Evolutionary conservation across 805 yeast genomes (phyloP), one percentile per base, ranked within the genome.

Genomic region (Teunomyces stri): DNA sequence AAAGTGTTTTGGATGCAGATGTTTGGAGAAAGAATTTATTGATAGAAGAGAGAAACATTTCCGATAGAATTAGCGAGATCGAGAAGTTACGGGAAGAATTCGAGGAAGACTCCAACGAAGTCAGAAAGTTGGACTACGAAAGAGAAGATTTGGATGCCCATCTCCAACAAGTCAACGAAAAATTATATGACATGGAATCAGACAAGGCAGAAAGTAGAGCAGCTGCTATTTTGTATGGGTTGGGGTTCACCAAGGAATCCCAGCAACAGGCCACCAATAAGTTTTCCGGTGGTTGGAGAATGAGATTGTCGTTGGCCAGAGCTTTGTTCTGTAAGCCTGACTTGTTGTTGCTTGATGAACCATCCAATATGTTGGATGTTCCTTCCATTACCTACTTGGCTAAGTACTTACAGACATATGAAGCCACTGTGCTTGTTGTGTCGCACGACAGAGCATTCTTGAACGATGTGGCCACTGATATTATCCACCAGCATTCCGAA

Each of bases 241-340:
- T 94, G 52, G 99, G 99, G 47, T 94, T 94, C 75, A 84, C 96
- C 41, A 80, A 81, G 52, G 96, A 87, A 59, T 80, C 97, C 5
- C 99, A 94, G 66, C 70, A 75, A 41, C 76, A 76, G 53, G 84
- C 96, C 28, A 90, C 98, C 5, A 92, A 89, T 55, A 79, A 90
- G 22, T 94, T 94, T 66, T 90, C 97, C 45, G 99, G 99, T 81
- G 99, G 99, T 83, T 94, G 99, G 99, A 86, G 99, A 80, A 94
- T 94, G 99, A 87, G 99, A 76, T 79, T 94, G 54, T 88, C 97
- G n/a, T 78, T 94, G 51, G 99, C 99, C 3, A 83, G 99, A 71
- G 99, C 99, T 0, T 78, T 94, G 64, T 94, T 94, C 78, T 92
- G 97, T 79, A 85, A 89, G 64, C 99, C 99, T 0, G 99, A 94